Evolutionary conservation across 257 asterid species (phyloP), one percentile per base, ranked within the genome.

Genomic region (Solanum bukasovii): DNA sequence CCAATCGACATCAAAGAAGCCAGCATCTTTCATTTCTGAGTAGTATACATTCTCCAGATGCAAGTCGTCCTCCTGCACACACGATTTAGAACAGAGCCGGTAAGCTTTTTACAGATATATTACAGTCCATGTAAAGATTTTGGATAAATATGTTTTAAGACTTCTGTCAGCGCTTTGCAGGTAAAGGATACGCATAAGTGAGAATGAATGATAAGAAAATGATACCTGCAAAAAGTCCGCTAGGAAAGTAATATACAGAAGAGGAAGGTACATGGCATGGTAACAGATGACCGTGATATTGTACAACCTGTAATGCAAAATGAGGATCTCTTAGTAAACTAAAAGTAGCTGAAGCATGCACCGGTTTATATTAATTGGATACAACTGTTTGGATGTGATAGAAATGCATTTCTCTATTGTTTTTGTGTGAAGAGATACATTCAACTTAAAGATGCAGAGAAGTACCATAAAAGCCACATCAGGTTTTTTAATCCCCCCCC

Each of bases 11-110:
- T 91, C 93, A 90, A 91, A 90, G 91, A 91, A 91, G 49, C 93
- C 93, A 44, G 93, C 92, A 90, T 91, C 93, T 67, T 91, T 91
- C 93, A 91, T 91, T 88, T 91, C 93, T 10, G 93, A 89, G 84
- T 91, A 91, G 90, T 91, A 91, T 35, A 88, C 92, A 82, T 88
- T 91, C 77, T 91, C 93, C 86, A 91, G 84, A 85, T 90, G 89
- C 87, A 91, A 79, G 87, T 90, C 91, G 31, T 91, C 92, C 89
- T 91, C 93, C 93, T 91, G 85, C 86, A 73, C 35, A 33, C 83
- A 81, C 49, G 67, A 73, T 14, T 83, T 46, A 81, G 67, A 65
- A 56, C 72, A 33, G 3, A 56, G 38, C 86, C 59, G n/a, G 84
- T n/a, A 61, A 84, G 59, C 56, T 63, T 34, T 35, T 11, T 27